Conservation (phyloP, 2,329 filamentous ascomycete genomes). For the Aspergillus intermedius region DNA sequence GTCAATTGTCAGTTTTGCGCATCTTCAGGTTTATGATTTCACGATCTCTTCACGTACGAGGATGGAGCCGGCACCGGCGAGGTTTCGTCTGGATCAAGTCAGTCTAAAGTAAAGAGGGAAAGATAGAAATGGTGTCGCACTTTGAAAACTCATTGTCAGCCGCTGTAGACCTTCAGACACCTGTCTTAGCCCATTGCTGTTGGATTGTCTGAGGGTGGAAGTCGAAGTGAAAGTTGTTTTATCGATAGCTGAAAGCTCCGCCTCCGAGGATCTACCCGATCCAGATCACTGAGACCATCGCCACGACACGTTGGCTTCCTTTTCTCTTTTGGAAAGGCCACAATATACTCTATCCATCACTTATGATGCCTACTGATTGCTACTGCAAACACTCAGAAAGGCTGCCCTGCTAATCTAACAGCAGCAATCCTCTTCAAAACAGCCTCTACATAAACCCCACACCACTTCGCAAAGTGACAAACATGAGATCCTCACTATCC, state of each 20-base stretch:
- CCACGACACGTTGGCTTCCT: too few relatives aligned
- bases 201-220: not conserved
- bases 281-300: too few relatives aligned
- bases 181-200: conserved; percentile 19
- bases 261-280: not conserved
- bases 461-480: not conserved
- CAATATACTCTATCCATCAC: not conserved
- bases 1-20: conserved; percentile 13
- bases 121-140: conserved; percentile 10
- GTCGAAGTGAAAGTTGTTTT: not conserved
- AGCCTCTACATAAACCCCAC: not conserved
- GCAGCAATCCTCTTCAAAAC: not conserved
- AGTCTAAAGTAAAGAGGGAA: conserved; percentile 5
- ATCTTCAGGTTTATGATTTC: conserved; percentile 3
- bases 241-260: not conserved
- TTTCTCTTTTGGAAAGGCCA: too few relatives aligned
- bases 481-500: conserved; percentile 14
- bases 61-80: conserved; percentile 30
- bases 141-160: conserved; percentile 28
- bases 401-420: not conserved
- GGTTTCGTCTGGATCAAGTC: conserved; percentile 22
- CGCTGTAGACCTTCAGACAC: conserved; percentile 12
- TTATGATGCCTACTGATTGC: not conserved
- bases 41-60: conserved; percentile 29
- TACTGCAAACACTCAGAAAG: too few relatives aligned